These are phyloP conservation scores for Penicillium glabrum DNA, from an alignment of 2,329 filamentous ascomycete species.

Conservation along the genomic window DNA sequence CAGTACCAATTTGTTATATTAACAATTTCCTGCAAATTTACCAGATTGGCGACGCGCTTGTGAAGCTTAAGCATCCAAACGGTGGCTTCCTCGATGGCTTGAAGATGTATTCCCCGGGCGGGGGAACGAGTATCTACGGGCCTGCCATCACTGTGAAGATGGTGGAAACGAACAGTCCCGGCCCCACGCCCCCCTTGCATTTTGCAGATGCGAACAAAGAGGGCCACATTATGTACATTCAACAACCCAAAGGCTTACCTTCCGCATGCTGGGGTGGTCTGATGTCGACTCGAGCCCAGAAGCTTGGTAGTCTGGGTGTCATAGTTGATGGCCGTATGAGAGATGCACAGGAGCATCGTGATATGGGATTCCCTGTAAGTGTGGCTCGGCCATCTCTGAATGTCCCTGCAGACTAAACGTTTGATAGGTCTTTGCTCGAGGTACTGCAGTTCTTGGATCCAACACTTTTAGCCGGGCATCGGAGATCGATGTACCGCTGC, in stretches of 20 bases:
- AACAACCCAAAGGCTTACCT: conserved; percentile 13
- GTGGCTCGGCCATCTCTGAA: background rate
- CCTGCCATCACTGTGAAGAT: conserved; percentile 18
- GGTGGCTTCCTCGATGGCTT: conserved; percentile 16
- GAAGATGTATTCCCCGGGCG: conserved; percentile 12
- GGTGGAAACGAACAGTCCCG: conserved; percentile 15
- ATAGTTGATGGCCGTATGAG: conserved; percentile 17
- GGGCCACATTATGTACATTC: conserved; percentile 19
- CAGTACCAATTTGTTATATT: background rate
- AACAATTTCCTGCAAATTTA: background rate
- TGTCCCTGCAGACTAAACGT: background rate
- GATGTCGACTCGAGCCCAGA: conserved; percentile 17
- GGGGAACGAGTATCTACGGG: conserved; percentile 11
- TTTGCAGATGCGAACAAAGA: conserved; percentile 16
- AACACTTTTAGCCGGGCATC: conserved; percentile 16
- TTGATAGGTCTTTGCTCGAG: conserved; percentile 12
- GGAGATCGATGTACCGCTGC: conserved; percentile 15
- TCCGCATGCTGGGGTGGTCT: conserved; percentile 17
- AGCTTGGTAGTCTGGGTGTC: conserved; percentile 8
- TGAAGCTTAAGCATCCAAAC: conserved; percentile 16
- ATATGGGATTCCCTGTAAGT: conserved; percentile 15
- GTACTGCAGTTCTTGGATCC: conserved; percentile 13
- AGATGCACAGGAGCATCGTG: conserved; percentile 13
- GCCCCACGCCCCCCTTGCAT: conserved; percentile 10
- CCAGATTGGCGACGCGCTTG: conserved; percentile 17